Evolutionary conservation across 1,284 basidiomycete species (phyloP).

Genomic region (Cryptococcus amylolentus): DNA sequence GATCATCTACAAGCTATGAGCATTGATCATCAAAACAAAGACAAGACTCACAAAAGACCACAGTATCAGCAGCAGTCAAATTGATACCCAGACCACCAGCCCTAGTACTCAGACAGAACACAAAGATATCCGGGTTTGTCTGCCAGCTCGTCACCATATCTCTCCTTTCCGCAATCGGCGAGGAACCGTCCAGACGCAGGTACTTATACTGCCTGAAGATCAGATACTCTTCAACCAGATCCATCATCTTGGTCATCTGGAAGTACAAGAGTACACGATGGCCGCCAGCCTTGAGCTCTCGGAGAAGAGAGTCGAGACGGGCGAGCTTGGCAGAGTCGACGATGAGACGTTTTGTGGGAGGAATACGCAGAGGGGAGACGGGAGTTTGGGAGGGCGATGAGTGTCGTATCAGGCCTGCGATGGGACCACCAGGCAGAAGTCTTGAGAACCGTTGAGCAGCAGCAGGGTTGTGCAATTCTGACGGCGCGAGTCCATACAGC

Average conservation of each 20-base stretch:
- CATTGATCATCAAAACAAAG: conserved; percentile 1
- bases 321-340: conserved; percentile 97
- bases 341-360: conserved; percentile 91
- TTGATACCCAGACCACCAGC: conserved; percentile 99
- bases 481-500: conserved; percentile 81
- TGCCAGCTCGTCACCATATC: conserved; percentile 99
- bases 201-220: conserved; percentile 99
- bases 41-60: conserved; percentile 64
- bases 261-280: conserved; percentile 97
- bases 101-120: conserved; percentile 92
- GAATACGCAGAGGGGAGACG: conserved; percentile 81
- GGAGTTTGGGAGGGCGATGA: conserved; percentile 62
- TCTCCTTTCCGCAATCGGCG: conserved; percentile 90
- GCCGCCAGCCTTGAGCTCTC: conserved; percentile 87
- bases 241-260: conserved; percentile 99
- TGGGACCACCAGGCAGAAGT: neutral
- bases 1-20: conserved; percentile 63
- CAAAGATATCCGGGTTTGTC: conserved; percentile 89
- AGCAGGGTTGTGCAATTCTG: conserved; percentile 17
- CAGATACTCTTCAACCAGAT: conserved; percentile 98
- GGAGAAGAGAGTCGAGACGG: conserved; percentile 78
- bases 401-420: neutral
- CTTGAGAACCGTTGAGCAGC: neutral
- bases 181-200: conserved; percentile 88
- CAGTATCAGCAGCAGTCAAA: conserved; percentile 94